phyloP scores from a whole-genome alignment of 257 asterid species.

The Phtheirospermum japonicum region DNA sequence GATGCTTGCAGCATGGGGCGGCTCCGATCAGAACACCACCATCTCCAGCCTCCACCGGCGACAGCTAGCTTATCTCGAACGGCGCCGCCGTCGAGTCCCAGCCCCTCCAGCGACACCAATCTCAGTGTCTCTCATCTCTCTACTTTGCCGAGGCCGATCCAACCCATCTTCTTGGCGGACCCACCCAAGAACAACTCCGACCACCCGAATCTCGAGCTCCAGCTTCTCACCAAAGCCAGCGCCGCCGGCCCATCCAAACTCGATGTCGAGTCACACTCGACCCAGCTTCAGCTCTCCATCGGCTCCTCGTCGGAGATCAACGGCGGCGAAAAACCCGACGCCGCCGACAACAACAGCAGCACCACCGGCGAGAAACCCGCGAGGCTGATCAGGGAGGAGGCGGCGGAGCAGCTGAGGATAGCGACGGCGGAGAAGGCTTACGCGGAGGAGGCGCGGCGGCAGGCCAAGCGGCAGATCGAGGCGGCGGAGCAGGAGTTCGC shows the following conservation, averaged over 20 bases:
- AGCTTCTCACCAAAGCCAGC: conserved; percentile 1
- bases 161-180: background rate
- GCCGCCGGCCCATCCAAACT: background rate
- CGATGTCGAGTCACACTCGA: conserved; percentile 22
- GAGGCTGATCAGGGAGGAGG: conserved; percentile 6
- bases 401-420: conserved; percentile 33
- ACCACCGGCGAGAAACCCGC: conserved; percentile 28
- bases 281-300: conserved; percentile 53
- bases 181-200: background rate
- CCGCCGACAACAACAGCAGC: background rate
- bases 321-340: conserved; percentile 15
- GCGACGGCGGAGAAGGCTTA: conserved; percentile 66
- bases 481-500: conserved; percentile 74
- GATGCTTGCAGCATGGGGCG: conserved; percentile 55
- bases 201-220: conserved; percentile 47
- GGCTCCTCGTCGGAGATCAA: conserved; percentile 35
- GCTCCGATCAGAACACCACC: conserved; percentile 41
- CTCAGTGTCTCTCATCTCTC: background rate
- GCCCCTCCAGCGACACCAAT: conserved; percentile 47
- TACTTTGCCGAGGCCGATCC: background rate
- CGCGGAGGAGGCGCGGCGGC: conserved; percentile 70
- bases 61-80: conserved; percentile 49
- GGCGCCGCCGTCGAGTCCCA: conserved; percentile 56
- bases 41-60: conserved; percentile 27
- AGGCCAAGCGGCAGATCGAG: conserved; percentile 66